Base-by-base conservation (phyloP, 495 filamentous ascomycete species). In the Penicillium nucicola region DNA sequence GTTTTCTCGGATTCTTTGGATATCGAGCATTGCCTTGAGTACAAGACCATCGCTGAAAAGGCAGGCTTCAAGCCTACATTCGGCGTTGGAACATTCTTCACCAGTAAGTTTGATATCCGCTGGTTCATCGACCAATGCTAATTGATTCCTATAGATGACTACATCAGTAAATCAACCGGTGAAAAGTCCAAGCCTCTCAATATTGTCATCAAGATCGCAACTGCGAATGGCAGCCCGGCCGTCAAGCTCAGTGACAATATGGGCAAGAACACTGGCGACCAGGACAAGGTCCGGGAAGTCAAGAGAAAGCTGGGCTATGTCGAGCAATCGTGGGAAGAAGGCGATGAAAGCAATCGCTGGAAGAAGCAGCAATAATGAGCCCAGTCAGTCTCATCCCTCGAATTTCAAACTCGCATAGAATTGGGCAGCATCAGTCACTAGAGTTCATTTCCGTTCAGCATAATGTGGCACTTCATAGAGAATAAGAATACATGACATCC, bases 1-100 rank as follows among this genome's bases (percentile, higher is more conserved):
- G 93, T 97, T n/a, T 98, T 97, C 66, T 98, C 93, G 3, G 93
- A 98, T 69, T 93, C 89, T 5, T 73, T 98, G 31, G 84, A 97
- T 57, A 88, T 97, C 48, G 90, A 96, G 13, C 83, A 84, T 34
- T 97, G 95, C 64, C 69, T 97, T 20, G 83, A 93, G 66, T 98
- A 97, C 71, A 92, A 90, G 71, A 65, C 79, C 23, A 80, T 86
- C 35, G 84, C 91, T 1, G 90, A 96, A 42, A 80, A 84, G 34
- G 83, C 85, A 6, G 87, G 88, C 35, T 91, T 98, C 65, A 78
- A 81, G 37, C 84, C 90, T 15, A 86, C 83, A 0, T 98, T 98
- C 70, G 93, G 93, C 28, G 85, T 98, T 14, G 93, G 93, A 1
- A 98, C 93, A 0, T 97, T 89, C 69, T 83, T 98, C 45, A 98